These are phyloP conservation scores for Terfezia claveryi DNA, from an alignment of 495 filamentous ascomycete species.

Conservation along the genomic window DNA sequence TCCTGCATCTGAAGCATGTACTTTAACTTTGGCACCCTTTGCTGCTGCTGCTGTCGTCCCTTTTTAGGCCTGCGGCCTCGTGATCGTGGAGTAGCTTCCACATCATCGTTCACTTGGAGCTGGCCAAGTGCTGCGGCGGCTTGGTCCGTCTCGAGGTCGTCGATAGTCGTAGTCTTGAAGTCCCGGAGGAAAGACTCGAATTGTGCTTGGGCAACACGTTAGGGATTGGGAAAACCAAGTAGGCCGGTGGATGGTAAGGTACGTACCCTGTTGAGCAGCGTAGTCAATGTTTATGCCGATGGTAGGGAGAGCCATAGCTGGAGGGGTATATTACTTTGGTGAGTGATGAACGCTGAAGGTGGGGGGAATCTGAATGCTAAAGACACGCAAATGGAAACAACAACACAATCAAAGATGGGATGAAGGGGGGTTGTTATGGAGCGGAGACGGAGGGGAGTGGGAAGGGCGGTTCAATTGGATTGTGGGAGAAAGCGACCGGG, in stretches of 20 bases:
- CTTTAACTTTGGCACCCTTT: constrained; percentile 44
- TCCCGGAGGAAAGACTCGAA: constrained; percentile 72
- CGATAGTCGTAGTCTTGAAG: constrained; percentile 65
- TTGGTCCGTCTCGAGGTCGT: constrained; percentile 40
- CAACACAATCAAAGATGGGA: too few relatives aligned
- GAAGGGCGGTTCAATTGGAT: too few relatives aligned
- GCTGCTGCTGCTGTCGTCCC: constrained; percentile 2
- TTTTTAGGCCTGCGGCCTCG: constrained; percentile 25
- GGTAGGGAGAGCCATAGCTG: constrained; percentile 7
- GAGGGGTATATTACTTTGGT: background rate
- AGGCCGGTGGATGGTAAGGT: background rate
- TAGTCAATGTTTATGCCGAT: constrained; percentile 40
- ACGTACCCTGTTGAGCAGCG: constrained; percentile 53
- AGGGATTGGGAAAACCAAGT: constrained; percentile 2
- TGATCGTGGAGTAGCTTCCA: constrained; percentile 29
- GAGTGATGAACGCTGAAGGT: background rate
- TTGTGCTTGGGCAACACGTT: constrained; percentile 29
- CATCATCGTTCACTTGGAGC: constrained; percentile 74
- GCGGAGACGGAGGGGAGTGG: too few relatives aligned
- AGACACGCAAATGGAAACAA: too few relatives aligned
- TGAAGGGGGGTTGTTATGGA: too few relatives aligned
- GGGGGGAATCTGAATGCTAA: background rate
- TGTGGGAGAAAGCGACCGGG: too few relatives aligned
- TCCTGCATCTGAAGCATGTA: constrained; percentile 82
- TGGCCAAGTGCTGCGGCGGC: constrained; percentile 44